These are phyloP conservation scores for Saturnispora sanitii DNA, from an alignment of 805 yeast species.

Conservation along the genomic window DNA sequence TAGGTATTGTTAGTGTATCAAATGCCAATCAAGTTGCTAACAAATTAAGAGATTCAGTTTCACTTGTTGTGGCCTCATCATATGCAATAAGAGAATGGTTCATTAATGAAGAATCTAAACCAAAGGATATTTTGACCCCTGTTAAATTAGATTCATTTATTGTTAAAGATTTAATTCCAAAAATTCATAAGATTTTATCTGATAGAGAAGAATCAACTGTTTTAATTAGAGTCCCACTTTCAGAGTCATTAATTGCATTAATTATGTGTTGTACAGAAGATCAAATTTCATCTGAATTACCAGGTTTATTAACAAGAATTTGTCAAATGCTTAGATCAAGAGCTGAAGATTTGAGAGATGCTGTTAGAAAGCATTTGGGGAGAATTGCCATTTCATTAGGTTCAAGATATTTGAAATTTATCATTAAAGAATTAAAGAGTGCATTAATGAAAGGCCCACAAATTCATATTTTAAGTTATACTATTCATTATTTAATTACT, in stretches of 20 bases:
- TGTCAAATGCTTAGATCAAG: conserved; percentile 83
- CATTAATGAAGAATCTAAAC: conserved; percentile 10
- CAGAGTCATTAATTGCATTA: conserved; percentile 69
- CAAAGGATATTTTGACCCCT: conserved; percentile 28
- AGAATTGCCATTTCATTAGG: conserved; percentile 60
- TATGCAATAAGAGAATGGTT: conserved; percentile 28
- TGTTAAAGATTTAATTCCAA: conserved; percentile 48
- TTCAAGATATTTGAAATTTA: conserved; percentile 58
- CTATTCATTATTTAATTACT: conserved; percentile 65
- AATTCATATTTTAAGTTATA: conserved; percentile 82
- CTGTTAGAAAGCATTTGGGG: conserved; percentile 66
- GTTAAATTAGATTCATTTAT: conserved; percentile 39
- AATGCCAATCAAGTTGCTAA: conserved; percentile 26
- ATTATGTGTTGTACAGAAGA: conserved; percentile 52
- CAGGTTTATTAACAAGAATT: conserved; percentile 75
- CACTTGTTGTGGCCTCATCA: conserved; percentile 48
- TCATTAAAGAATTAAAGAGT: conserved; percentile 64
- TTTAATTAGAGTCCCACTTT: conserved; percentile 62
- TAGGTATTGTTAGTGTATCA: conserved; percentile 24
- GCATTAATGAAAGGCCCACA: conserved; percentile 88
- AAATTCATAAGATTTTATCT: conserved; percentile 47
- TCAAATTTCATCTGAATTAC: conserved; percentile 48
- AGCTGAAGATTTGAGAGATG: conserved; percentile 81
- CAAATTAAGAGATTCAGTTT: conserved; percentile 46
- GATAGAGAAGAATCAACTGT: conserved; percentile 73